Conservation (phyloP, 164 flowering plant genomes). For the Protea cynaroides region DNA sequence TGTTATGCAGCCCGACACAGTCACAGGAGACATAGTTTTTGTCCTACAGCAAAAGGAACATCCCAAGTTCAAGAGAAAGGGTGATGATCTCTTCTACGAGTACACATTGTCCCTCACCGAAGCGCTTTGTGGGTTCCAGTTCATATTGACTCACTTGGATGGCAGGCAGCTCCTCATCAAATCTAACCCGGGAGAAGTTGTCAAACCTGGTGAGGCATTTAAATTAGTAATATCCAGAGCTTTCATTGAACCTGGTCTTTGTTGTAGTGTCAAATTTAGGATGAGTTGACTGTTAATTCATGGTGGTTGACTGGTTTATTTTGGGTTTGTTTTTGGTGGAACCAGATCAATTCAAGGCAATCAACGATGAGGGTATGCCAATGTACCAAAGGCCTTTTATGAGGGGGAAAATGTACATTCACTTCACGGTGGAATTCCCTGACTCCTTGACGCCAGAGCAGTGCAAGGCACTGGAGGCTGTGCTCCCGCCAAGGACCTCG, state of each 20-base stretch:
- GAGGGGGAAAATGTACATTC: background rate
- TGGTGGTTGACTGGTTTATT: too few species aligned
- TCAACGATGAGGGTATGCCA: constrained; percentile 1
- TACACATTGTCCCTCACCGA: background rate
- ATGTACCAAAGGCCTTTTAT: background rate
- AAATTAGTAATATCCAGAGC: too few species aligned
- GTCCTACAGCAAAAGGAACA: background rate
- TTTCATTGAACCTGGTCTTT: too few species aligned
- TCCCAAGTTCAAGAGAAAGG: background rate
- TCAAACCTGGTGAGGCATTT: background rate
- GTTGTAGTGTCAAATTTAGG: too few species aligned
- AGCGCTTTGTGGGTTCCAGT: background rate
- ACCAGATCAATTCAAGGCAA: background rate
- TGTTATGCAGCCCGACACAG: background rate
- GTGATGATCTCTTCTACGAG: background rate
- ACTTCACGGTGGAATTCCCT: background rate
- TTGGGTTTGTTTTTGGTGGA: background rate
- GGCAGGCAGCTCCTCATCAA: background rate
- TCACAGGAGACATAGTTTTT: background rate
- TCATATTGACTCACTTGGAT: background rate
- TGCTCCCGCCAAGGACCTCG: background rate
- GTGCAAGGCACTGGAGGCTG: background rate
- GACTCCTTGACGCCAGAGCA: background rate
- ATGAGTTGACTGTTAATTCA: too few species aligned
- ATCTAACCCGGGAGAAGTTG: background rate